Conservation (phyloP, 768 basidiomycete genomes). For the Phanerochaete sordida region DNA sequence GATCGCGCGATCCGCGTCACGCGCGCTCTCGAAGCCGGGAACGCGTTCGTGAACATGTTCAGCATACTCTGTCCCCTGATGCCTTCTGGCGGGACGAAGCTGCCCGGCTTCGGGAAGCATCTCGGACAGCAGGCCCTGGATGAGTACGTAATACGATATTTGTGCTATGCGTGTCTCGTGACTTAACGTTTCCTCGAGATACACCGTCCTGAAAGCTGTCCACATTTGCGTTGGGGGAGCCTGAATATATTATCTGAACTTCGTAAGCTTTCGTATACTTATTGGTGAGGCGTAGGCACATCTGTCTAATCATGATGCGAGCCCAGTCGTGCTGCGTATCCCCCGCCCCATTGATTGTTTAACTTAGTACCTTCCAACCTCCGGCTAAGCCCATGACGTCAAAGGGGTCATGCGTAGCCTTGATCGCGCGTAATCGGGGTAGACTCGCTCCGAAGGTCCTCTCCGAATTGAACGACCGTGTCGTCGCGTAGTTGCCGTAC, state of each 20-base stretch:
- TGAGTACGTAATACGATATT: no score
- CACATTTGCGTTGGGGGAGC: not conserved
- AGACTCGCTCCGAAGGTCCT: slow-evolving; percentile 50
- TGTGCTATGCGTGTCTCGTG: slow-evolving; percentile 9
- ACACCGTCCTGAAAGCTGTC: slow-evolving; percentile 3
- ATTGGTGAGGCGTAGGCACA: no score
- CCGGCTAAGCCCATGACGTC: slow-evolving; percentile 64
- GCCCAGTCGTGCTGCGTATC: no score
- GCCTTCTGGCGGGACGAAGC: slow-evolving; percentile 69
- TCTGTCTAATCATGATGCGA: no score
- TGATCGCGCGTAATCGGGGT: slow-evolving; percentile 35
- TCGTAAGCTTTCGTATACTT: no score
- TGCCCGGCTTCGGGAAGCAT: slow-evolving; percentile 66
- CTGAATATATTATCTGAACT: no score
- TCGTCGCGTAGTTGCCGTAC: slow-evolving; percentile 64
- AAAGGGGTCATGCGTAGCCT: slow-evolving; percentile 46
- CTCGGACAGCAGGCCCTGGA: slow-evolving; percentile 55
- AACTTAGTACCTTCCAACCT: slow-evolving; percentile 57
- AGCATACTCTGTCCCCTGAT: slow-evolving; percentile 26
- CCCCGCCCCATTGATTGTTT: no score
- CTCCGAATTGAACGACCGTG: slow-evolving; percentile 38
- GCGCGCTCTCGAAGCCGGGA: slow-evolving; percentile 40
- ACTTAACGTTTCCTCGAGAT: not conserved
- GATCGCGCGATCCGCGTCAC: slow-evolving; percentile 38
- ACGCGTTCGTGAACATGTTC: slow-evolving; percentile 27